phyloP scores from a whole-genome alignment of 495 filamentous ascomycete genomes.

The Tuber magnatum region DNA sequence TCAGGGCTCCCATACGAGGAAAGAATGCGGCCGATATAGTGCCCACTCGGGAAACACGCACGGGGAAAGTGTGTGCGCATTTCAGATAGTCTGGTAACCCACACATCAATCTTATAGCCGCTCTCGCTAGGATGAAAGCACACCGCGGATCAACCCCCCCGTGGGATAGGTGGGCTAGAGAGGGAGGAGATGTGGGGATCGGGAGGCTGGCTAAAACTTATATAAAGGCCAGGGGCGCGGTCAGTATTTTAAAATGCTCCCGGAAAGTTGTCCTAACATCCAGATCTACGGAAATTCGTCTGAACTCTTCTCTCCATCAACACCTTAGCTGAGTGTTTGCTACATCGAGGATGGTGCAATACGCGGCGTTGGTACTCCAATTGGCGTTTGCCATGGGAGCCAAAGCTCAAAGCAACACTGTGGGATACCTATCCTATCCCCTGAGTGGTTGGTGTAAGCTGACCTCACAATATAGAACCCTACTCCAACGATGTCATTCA shows the following conservation, averaged over 20 bases:
- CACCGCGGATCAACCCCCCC: neutral
- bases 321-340: neutral
- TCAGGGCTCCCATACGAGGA: neutral
- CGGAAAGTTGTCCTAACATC: neutral
- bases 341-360: conserved; percentile 18
- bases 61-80: neutral
- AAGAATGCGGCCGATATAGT: neutral
- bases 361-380: conserved; percentile 20
- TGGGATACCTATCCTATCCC: neutral
- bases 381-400: conserved; percentile 23
- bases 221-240: neutral
- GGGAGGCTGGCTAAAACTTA: neutral
- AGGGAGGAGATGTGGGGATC: neutral
- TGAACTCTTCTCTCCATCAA: neutral
- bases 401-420: conserved; percentile 4
- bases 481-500: conserved; percentile 41
- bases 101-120: neutral
- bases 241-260: neutral
- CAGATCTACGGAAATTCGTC: neutral
- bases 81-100: neutral
- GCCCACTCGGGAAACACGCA: neutral
- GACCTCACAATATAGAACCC: neutral
- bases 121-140: neutral
- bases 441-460: neutral
- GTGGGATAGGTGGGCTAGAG: neutral